A percentile compares a stretch with the other conserved stretches of the same genome.
phyloP scores from a whole-genome alignment of 352 stramenopile genomes.

The Globisporangium iwayamae region DNA sequence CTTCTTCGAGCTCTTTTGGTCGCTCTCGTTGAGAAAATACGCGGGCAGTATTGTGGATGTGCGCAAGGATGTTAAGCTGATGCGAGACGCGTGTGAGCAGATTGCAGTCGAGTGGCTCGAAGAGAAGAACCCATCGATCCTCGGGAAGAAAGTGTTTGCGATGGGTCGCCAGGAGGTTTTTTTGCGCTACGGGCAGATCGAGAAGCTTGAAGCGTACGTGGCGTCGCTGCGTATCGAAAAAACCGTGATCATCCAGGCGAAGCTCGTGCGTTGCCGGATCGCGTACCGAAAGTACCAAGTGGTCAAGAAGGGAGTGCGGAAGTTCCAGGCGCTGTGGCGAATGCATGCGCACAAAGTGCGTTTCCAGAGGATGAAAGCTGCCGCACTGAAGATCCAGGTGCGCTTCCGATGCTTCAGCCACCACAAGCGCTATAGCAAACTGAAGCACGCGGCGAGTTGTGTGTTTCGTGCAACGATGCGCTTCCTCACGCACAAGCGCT shows the following conservation, averaged over 20 bases:
- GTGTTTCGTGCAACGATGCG: constrained; percentile 34
- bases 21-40: constrained; percentile 32
- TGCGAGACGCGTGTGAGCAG: constrained; percentile 36
- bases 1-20: constrained; percentile 75
- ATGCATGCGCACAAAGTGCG: constrained; percentile 26
- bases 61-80: constrained; percentile 19
- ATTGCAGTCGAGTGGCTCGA: constrained; percentile 56
- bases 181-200: constrained; percentile 71
- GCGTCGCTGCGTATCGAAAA: constrained; percentile 38
- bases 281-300: constrained; percentile 36
- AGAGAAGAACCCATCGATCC: not conserved
- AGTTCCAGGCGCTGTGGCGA: constrained; percentile 53
- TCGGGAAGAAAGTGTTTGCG: constrained; percentile 46
- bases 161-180: constrained; percentile 76
- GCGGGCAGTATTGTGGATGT: constrained; percentile 14
- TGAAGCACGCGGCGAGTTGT: constrained; percentile 28
- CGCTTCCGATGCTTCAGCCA: constrained; percentile 29
- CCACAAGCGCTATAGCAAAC: constrained; percentile 23
- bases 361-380: constrained; percentile 12
- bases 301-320: constrained; percentile 30
- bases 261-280: constrained; percentile 36
- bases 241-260: constrained; percentile 49
- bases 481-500: constrained; percentile 44
- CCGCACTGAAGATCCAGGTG: constrained; percentile 31
- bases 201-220: constrained; percentile 58